Evolutionary conservation across 176 grass and related monocot species (phyloP).

Genomic region (Dendrocalamus sinicus): DNA sequence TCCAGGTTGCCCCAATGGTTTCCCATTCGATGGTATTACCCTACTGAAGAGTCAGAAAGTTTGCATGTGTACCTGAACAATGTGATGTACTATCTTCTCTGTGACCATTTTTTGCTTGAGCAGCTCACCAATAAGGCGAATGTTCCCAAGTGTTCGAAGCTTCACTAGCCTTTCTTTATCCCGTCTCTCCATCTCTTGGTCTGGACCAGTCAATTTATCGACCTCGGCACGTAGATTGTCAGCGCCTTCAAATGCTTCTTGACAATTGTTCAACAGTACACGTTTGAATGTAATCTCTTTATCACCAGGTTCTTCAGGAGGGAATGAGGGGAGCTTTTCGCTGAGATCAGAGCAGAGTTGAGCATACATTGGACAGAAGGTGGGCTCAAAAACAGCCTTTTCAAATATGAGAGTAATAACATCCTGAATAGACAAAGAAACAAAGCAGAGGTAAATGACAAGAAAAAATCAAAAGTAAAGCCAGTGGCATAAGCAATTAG

Average conservation of each 20-base stretch:
- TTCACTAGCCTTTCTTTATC: conserved; percentile 70
- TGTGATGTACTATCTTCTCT: conserved; percentile 77
- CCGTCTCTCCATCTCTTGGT: conserved; percentile 64
- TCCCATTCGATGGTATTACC: not conserved
- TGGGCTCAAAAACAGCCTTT: conserved; percentile 71
- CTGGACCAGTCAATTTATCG: conserved; percentile 44
- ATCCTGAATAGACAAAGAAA: conserved; percentile 40
- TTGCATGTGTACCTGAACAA: conserved; percentile 63
- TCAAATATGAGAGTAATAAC: conserved; percentile 76
- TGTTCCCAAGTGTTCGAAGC: conserved; percentile 68
- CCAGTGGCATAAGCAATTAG: conserved; percentile 3
- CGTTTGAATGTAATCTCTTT: conserved; percentile 69
- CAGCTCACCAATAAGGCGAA: conserved; percentile 66
- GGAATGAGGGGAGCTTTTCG: conserved; percentile 59
- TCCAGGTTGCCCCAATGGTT: not conserved
- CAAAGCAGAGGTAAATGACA: conserved; percentile 28
- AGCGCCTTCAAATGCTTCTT: conserved; percentile 67
- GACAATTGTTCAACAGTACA: conserved; percentile 61
- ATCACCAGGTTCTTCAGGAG: conserved; percentile 51
- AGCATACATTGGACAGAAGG: conserved; percentile 72
- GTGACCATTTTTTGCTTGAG: conserved; percentile 78
- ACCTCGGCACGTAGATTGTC: conserved; percentile 47
- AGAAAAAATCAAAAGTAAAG: conserved; percentile 13
- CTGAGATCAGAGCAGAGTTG: conserved; percentile 65
- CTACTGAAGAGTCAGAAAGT: not conserved